Conservation (phyloP, 2,329 filamentous ascomycete genomes). For the Colletotrichum sp. region DNA sequence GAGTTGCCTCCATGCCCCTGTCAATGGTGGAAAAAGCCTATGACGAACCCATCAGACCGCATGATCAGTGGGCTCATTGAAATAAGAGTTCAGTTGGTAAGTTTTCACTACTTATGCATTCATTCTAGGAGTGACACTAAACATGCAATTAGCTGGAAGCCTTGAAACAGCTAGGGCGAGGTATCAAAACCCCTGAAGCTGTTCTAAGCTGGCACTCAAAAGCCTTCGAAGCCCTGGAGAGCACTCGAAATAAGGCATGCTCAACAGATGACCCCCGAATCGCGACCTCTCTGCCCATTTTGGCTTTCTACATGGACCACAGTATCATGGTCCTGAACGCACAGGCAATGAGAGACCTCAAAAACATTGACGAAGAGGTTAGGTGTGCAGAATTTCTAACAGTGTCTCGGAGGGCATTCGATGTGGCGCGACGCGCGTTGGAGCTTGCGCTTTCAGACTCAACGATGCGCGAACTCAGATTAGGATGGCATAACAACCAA, state of each 20-base stretch:
- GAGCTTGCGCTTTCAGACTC: background rate
- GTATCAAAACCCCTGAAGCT: slow-evolving; percentile 20
- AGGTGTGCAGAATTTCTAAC: background rate
- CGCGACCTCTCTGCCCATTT: slow-evolving; percentile 12
- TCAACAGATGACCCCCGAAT: background rate
- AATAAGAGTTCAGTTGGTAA: slow-evolving; percentile 23
- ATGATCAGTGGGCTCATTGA: slow-evolving; percentile 27
- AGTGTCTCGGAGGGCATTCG: background rate
- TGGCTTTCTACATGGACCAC: slow-evolving; percentile 29
- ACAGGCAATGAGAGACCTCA: slow-evolving; percentile 27
- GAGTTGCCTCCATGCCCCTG: slow-evolving; percentile 2
- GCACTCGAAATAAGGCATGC: background rate
- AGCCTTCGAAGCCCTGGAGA: slow-evolving; percentile 14
- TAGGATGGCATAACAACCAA: slow-evolving; percentile 30
- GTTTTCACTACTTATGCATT: background rate
- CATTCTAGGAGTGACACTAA: background rate
- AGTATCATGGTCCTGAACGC: slow-evolving; percentile 29
- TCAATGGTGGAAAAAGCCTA: slow-evolving; percentile 23
- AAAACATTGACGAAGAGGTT: slow-evolving; percentile 16
- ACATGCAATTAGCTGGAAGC: background rate
- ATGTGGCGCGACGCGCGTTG: background rate
- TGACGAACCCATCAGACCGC: slow-evolving; percentile 24
- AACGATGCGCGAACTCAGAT: slow-evolving; percentile 19
- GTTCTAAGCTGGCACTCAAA: slow-evolving; percentile 25
- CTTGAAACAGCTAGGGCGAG: slow-evolving; percentile 13